Evolutionary conservation across 1,284 basidiomycete species (phyloP), one percentile per base, ranked within the genome.

Genomic region (Tilletia walkeri): DNA sequence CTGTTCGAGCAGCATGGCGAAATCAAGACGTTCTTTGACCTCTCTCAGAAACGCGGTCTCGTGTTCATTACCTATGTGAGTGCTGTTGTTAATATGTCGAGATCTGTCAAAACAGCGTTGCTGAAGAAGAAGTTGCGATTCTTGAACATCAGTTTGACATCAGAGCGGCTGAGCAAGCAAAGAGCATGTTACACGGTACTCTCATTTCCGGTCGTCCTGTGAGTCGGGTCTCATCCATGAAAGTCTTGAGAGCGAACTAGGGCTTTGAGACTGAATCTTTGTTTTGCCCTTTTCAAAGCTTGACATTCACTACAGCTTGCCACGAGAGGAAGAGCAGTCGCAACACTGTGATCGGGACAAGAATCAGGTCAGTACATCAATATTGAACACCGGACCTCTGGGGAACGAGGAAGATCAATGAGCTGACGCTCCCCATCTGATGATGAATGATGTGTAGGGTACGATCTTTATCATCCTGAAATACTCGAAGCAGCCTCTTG

Each of bases 261-360:
- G 41, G 9, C 41, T 45, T 45, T 1, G 9, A 45, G 6, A 14
- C 41, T 45, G 3, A 45, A 45, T 45, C 6, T 45, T 14, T 2
- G 24, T 3, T 45, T 45, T 45, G 0, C 3, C 6, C 41, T 45
- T 45, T 45, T 41, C 34, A 63, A 78, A 95, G 91, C 95, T 98
- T 83, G 95, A 99, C 86, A 95, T 99, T 0, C 95, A 99, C 84
- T 99, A 94, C 85, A 95, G 93, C 38, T 86, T 99, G 49, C 95
- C 95, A 3, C 90, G 92, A 72, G 93, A 85, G 39, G 78, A 92
- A 77, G 94, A 98, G 69, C 90, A 91, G 72, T 83, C 86, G 68
- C 88, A 89, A 77, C 89, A 90, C 39, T 89, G 88, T 68, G 92
- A 93, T 69, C 88, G 90, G 59, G 93, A 95, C 66, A 94, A 91